Evolutionary conservation across 768 basidiomycete species (phyloP).

Genomic region (Lactarius tabidus): DNA sequence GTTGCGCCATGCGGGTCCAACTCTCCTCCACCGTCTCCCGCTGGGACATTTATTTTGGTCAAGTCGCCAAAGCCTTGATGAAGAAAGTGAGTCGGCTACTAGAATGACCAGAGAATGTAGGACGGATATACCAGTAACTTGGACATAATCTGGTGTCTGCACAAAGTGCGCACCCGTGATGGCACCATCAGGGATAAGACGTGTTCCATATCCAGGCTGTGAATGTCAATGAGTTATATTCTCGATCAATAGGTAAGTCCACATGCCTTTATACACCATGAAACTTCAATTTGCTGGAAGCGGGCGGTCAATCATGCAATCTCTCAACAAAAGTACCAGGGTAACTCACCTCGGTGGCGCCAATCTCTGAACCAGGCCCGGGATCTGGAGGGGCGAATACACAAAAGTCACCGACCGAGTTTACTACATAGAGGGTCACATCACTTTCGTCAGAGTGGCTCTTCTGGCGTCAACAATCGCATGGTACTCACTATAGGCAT

Average conservation of each 20-base stretch:
- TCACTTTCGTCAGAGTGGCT: not conserved
- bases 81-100: not conserved
- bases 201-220: slow-evolving; percentile 56
- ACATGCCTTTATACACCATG: slow-evolving; percentile 49
- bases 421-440: slow-evolving; percentile 40
- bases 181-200: slow-evolving; percentile 68
- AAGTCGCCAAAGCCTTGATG: slow-evolving; percentile 56
- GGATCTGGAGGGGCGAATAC: slow-evolving; percentile 49
- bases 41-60: slow-evolving; percentile 59
- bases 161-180: slow-evolving; percentile 66
- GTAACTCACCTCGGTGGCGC: slow-evolving; percentile 54
- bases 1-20: slow-evolving; percentile 68
- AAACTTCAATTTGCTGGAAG: slow-evolving; percentile 44
- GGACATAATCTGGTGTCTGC: slow-evolving; percentile 70
- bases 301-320: slow-evolving; percentile 37
- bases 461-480: not conserved
- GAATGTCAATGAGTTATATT: not conserved
- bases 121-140: slow-evolving; percentile 18
- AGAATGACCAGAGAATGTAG: not conserved
- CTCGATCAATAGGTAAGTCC: not conserved
- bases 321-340: not conserved
- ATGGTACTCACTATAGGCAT: slow-evolving; percentile 47
- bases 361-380: slow-evolving; percentile 50
- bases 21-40: slow-evolving; percentile 58
- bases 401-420: slow-evolving; percentile 57